Evolutionary conservation across 352 stramenopile genomes (phyloP).

Genomic region (Globisporangium parvum): DNA sequence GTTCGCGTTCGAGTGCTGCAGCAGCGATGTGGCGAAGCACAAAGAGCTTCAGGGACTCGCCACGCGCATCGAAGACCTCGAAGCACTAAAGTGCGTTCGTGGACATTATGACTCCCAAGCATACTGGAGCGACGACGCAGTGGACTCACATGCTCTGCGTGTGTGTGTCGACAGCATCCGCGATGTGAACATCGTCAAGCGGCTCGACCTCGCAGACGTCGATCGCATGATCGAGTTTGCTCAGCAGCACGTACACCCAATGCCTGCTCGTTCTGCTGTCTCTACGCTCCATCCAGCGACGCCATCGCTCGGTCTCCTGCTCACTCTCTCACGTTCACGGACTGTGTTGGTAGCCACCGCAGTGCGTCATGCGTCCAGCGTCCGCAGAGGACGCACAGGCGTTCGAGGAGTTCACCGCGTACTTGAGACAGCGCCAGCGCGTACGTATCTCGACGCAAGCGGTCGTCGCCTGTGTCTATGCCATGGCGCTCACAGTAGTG

Average conservation of each 20-base stretch:
- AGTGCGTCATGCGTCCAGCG: constrained; percentile 33
- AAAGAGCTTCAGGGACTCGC: constrained; percentile 14
- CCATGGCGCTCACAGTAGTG: neutral
- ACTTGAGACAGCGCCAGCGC: constrained; percentile 45
- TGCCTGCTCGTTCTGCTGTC: neutral
- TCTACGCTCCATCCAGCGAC: neutral
- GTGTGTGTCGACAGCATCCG: constrained; percentile 22
- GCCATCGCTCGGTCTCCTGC: neutral
- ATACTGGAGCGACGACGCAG: neutral
- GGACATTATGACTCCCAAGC: neutral
- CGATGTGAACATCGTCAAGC: constrained; percentile 50
- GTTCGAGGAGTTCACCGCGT: constrained; percentile 45
- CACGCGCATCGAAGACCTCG: constrained; percentile 29
- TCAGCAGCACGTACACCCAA: constrained; percentile 32
- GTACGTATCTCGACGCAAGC: constrained; percentile 19
- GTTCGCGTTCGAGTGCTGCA: constrained; percentile 62
- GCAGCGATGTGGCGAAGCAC: constrained; percentile 1
- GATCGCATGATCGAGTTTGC: constrained; percentile 53
- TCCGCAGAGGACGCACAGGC: constrained; percentile 15
- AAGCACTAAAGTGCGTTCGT: constrained; percentile 35
- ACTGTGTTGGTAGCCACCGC: constrained; percentile 32
- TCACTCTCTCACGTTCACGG: neutral
- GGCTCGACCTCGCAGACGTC: constrained; percentile 45
- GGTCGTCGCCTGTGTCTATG: neutral
- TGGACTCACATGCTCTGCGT: neutral